Conservation (phyloP, 305 asterid genomes). For the Solanum aculeatissimum region DNA sequence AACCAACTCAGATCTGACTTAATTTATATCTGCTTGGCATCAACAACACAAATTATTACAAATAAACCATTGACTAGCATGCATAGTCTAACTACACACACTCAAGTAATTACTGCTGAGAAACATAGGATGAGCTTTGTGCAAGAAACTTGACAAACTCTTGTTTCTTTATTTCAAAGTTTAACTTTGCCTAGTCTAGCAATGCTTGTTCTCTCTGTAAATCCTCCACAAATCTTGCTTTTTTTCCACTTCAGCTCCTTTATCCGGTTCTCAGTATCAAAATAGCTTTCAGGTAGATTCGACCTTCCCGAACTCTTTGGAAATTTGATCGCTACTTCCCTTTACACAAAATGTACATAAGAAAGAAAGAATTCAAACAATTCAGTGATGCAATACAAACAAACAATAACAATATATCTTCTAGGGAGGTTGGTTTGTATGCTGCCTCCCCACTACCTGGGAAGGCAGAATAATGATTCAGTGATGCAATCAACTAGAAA, state of each 20-base stretch:
- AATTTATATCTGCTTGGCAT: not conserved
- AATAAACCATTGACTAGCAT: not conserved
- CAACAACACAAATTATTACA: not conserved
- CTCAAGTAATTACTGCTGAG: slow-evolving; percentile 26
- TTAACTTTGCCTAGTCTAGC: slow-evolving; percentile 15
- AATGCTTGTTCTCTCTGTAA: slow-evolving; percentile 36
- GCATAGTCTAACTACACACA: not conserved
- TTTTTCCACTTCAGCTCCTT: slow-evolving; percentile 46
- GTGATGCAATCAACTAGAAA: no score
- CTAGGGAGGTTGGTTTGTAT: no score
- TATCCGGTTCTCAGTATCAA: slow-evolving; percentile 20
- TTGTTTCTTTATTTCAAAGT: not conserved
- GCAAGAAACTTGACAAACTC: slow-evolving; percentile 25
- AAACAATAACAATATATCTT: not conserved
- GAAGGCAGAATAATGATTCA: no score
- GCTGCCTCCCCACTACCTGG: no score
- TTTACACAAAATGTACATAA: slow-evolving; percentile 19
- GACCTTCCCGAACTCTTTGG: slow-evolving; percentile 24
- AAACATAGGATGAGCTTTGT: slow-evolving; percentile 9
- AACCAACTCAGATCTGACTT: no score
- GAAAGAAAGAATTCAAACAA: not conserved
- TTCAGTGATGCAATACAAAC: not conserved
- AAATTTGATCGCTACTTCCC: slow-evolving; percentile 39
- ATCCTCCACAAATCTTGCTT: slow-evolving; percentile 33
- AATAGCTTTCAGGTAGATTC: slow-evolving; percentile 20